phyloP scores from a whole-genome alignment of 2,329 filamentous ascomycete genomes.

The Fusarium staphyleae region DNA sequence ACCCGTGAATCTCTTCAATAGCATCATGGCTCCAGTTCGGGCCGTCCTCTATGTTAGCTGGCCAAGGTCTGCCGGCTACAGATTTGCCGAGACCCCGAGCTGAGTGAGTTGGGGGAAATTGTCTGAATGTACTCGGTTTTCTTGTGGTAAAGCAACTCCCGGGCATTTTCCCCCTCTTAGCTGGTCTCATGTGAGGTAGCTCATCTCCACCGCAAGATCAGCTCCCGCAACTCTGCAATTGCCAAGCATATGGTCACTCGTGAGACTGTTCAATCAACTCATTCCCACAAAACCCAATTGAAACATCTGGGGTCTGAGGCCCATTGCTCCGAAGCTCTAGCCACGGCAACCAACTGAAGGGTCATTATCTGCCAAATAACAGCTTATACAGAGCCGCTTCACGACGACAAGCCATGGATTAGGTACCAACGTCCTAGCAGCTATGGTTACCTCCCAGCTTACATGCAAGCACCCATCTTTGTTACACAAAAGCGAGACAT shows the following conservation, averaged over 20 bases:
- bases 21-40: neutral
- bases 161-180: neutral
- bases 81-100: conserved; percentile 22
- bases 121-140: conserved; percentile 6
- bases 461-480: too few relatives aligned
- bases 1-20: neutral
- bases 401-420: neutral
- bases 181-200: conserved; percentile 17
- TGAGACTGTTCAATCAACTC: conserved; percentile 18
- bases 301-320: conserved; percentile 16
- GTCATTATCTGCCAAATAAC: conserved; percentile 10
- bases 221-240: conserved; percentile 20
- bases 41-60: neutral
- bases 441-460: neutral
- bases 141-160: neutral
- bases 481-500: conserved; percentile 11
- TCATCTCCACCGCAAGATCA: conserved; percentile 17
- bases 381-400: neutral
- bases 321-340: neutral
- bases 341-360: conserved; percentile 13
- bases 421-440: neutral
- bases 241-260: conserved; percentile 8
- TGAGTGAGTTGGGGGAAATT: neutral
- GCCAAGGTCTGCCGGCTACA: conserved; percentile 5
- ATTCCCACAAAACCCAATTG: conserved; percentile 7